Evolutionary conservation across 176 grass and related monocot genomes (phyloP), one percentile per base, ranked within the genome.

Genomic region (Carex scoparia): DNA sequence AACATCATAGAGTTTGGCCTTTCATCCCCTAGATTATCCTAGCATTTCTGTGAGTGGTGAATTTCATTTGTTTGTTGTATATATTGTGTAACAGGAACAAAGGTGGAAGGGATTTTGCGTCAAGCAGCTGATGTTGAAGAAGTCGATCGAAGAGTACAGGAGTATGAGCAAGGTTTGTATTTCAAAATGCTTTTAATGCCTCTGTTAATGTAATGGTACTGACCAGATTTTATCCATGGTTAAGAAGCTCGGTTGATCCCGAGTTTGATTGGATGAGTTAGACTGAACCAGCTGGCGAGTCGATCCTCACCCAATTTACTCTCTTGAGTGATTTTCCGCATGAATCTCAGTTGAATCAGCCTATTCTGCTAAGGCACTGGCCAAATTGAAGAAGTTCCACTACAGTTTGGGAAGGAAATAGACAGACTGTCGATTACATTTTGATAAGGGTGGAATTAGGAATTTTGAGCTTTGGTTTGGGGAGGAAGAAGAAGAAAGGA

Each of bases 111-210:
- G 79, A 99, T 99, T 81, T 96, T 99, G 55, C 91, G 97, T 49
- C 94, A 99, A 76, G 89, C 97, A 79, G 97, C 97, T 86, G 93
- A 94, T 88, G 97, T 96, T 44, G 97, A 96, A 61, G 93, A 96
- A 89, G 97, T 99, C 65, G 91, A 99, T 91, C 81, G 80, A 74
- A 96, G 97, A 92, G 87, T 99, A 79, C 89, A 88, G 81, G 97
- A 99, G 87, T 99, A 96, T 49, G 97, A 99, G 79, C 87, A 99
- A 96, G 97, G 97, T 99, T 91, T 75, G 30, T 90, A 35, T 84
- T 88, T 74, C 30, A 61, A 77, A 86, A 14, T 84, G 83, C 16
- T 49, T 86, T 71, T 71, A 37, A 11, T 16, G 31, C 5, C 44
- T 79, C 38, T 81, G 56, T 84, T 63, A 18, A 70, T 85, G 83